Conservation (phyloP, 2,329 filamentous ascomycete genomes). For the Fusarium neocosmosporiellum region DNA sequence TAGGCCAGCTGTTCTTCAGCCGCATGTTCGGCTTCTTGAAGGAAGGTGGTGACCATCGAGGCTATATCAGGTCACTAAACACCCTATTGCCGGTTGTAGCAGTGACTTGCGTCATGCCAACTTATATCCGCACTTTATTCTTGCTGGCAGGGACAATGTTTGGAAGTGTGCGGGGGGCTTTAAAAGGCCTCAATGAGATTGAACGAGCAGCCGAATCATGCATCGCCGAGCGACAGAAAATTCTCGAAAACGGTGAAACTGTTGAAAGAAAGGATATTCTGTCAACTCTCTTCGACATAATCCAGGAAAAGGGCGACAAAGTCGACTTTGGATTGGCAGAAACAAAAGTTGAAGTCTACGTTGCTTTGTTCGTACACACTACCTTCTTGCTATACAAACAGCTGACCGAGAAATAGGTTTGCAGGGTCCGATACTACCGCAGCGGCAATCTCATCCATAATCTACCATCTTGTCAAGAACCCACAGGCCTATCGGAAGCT, state of each 20-base stretch:
- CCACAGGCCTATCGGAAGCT: background rate
- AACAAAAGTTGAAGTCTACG: background rate
- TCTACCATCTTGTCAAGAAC: background rate
- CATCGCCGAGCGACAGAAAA: background rate
- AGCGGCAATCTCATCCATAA: background rate
- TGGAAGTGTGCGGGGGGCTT: background rate
- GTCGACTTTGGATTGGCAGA: background rate
- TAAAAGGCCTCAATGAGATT: background rate
- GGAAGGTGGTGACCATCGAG: background rate
- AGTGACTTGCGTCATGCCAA: background rate
- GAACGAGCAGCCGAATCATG: background rate
- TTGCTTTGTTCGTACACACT: background rate
- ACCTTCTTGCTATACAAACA: background rate
- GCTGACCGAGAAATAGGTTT: background rate
- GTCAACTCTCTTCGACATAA: background rate
- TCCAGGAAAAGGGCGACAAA: background rate
- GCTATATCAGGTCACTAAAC: conserved; percentile 6
- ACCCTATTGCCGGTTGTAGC: background rate
- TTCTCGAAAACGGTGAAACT: background rate
- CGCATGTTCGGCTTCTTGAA: conserved; percentile 16
- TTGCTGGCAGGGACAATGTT: background rate
- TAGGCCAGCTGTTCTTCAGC: conserved; percentile 17
- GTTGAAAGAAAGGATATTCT: background rate
- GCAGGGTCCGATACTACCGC: background rate
- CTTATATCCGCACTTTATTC: background rate